A percentile compares a stretch with the other conserved stretches of the same genome.
These are phyloP conservation scores for Cyberlindnera lachancei DNA, from an alignment of 805 yeast species.

Conservation along the genomic window DNA sequence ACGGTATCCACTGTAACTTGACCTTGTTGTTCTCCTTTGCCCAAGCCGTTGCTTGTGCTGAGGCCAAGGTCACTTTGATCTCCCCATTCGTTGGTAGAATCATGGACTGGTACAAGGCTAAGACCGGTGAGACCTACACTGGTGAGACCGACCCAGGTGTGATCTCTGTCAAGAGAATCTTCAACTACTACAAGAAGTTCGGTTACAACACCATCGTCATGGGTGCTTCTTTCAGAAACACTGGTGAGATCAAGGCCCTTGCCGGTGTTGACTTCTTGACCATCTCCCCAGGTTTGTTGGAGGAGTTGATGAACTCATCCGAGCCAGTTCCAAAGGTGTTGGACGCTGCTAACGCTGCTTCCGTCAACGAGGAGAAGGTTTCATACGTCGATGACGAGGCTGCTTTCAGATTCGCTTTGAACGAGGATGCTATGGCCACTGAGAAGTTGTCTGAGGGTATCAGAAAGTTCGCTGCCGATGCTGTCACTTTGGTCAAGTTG, in stretches of 20 bases:
- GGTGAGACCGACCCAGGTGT: conserved; percentile 95
- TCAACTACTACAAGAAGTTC: conserved; percentile 96
- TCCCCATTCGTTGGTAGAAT: conserved; percentile 99
- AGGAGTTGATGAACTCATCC: conserved; percentile 71
- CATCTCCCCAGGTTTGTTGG: conserved; percentile 87
- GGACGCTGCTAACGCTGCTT: conserved; percentile 56
- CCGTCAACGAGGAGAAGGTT: conserved; percentile 58
- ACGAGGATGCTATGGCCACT: conserved; percentile 98
- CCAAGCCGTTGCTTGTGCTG: conserved; percentile 99
- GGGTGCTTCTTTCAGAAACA: conserved; percentile 99
- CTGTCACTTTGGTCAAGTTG: conserved; percentile 64
- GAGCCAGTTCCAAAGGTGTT: conserved; percentile 78
- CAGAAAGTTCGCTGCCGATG: conserved; percentile 92
- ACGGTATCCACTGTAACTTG: conserved; percentile 91
- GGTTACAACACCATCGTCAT: conserved; percentile 96
- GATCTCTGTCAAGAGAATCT: conserved; percentile 75
- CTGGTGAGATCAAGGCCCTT: conserved; percentile 88
- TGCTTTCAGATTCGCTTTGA: conserved; percentile 79
- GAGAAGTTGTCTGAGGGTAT: conserved; percentile 98
- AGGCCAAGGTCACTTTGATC: conserved; percentile 90
- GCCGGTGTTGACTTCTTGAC: conserved; percentile 98
- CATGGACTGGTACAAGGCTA: conserved; percentile 95
- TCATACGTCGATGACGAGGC: conserved; percentile 81
- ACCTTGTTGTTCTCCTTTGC: conserved; percentile 90
- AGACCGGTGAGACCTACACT: conserved; percentile 81